A percentile compares a stretch with the other conserved stretches of the same genome.
These are phyloP conservation scores for Hyaloscypha finlandica DNA, from an alignment of 495 filamentous ascomycete species.

Conservation along the genomic window DNA sequence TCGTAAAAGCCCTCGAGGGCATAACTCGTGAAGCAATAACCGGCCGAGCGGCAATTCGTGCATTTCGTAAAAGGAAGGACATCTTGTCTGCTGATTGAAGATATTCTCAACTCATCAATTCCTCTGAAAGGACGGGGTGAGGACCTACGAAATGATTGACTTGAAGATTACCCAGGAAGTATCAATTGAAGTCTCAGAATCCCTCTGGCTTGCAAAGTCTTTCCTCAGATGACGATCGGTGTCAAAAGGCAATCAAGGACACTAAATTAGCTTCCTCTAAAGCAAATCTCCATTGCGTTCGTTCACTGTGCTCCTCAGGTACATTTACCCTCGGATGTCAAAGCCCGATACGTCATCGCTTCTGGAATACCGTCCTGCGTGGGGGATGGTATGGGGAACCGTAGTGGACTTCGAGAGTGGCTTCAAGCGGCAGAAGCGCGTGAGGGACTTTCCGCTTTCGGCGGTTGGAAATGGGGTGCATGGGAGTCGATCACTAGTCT, in stretches of 20 bases:
- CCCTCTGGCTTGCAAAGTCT: not conserved
- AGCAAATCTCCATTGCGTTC: not conserved
- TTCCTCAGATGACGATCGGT: not conserved
- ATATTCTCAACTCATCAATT: too few relatives aligned
- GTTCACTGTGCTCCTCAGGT: not conserved
- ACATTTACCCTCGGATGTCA: conserved; percentile 6
- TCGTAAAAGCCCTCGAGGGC: conserved; percentile 15
- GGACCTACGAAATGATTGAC: too few relatives aligned
- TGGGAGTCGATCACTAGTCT: not conserved
- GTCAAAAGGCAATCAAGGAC: not conserved
- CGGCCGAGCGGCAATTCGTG: conserved; percentile 12
- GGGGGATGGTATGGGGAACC: not conserved
- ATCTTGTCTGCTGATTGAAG: conserved; percentile 16
- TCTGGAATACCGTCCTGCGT: not conserved
- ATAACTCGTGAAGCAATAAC: not conserved
- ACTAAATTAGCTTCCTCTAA: not conserved
- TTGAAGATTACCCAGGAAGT: not conserved
- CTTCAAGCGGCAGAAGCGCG: not conserved
- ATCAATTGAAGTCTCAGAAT: not conserved
- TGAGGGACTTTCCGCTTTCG: conserved; percentile 6
- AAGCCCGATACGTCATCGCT: conserved; percentile 6
- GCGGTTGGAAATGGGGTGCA: conserved; percentile 1
- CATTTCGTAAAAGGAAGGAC: conserved; percentile 30
- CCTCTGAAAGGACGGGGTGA: too few relatives aligned
- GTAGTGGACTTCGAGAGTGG: not conserved